These are phyloP conservation scores for Tubosaeta sp. DNA, from an alignment of 768 basidiomycete genomes.

Conservation along the genomic window DNA sequence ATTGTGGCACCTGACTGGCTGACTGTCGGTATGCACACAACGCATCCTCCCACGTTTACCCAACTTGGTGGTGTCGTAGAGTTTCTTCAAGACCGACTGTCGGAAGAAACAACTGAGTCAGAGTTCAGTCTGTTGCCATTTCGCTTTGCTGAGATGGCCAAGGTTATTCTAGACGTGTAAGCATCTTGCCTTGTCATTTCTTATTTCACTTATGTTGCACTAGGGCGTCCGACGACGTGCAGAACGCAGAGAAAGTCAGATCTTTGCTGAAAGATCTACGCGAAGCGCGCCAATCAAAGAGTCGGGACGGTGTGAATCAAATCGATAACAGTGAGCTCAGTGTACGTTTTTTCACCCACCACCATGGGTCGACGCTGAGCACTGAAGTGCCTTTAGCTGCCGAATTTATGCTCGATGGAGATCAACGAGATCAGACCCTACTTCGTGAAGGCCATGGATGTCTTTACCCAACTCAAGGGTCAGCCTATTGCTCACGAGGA, in stretches of 20 bases:
- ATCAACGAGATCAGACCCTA: conserved; percentile 92
- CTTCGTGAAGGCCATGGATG: conserved; percentile 77
- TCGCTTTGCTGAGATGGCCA: conserved; percentile 85
- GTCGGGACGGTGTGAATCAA: conserved; percentile 75
- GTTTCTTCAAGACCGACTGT: conserved; percentile 69
- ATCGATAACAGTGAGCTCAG: conserved; percentile 80
- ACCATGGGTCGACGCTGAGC: background rate
- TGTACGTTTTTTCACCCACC: conserved; percentile 41
- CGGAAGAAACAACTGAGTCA: conserved; percentile 66
- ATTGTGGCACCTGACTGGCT: conserved; percentile 92
- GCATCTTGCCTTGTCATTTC: conserved; percentile 23
- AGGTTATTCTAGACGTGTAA: conserved; percentile 90
- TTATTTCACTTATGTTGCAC: background rate
- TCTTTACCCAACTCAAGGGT: conserved; percentile 54
- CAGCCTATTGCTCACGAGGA: conserved; percentile 9
- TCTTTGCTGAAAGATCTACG: conserved; percentile 91
- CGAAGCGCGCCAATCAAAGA: conserved; percentile 93
- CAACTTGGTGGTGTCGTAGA: conserved; percentile 42
- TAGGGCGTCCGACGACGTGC: conserved; percentile 89
- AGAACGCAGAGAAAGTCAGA: conserved; percentile 77
- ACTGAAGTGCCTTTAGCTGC: conserved; percentile 46
- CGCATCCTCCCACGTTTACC: background rate
- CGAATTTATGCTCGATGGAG: conserved; percentile 85
- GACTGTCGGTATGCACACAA: conserved; percentile 59
- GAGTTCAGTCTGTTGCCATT: conserved; percentile 82